Percentiles rank a stretch among this genome's conserved stretches.
Conservation (phyloP, 1,284 basidiomycete species). For the Pseudomicrostroma phylloplanum region DNA sequence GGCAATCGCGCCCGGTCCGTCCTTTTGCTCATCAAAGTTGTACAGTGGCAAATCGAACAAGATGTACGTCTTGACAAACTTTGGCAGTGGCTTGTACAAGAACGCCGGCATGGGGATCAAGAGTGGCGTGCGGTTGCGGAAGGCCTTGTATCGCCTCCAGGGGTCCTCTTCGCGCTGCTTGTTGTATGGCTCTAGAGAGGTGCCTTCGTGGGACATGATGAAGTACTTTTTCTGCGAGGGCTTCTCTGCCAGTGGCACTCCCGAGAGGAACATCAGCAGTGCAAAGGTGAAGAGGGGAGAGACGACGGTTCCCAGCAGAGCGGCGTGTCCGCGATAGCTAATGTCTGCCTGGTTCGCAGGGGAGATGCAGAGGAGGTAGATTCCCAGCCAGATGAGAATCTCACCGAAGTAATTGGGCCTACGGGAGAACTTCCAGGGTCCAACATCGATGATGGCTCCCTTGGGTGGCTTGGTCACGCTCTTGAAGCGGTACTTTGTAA, state of each 20-base stretch:
- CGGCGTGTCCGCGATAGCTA: constrained; percentile 20
- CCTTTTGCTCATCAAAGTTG: constrained; percentile 41
- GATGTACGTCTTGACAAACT: constrained; percentile 59
- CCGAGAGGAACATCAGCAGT: constrained; percentile 57
- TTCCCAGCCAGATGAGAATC: constrained; percentile 53
- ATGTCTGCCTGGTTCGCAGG: constrained; percentile 14
- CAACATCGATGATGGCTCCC: constrained; percentile 37
- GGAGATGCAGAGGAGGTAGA: constrained; percentile 27
- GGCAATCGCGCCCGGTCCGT: constrained; percentile 24
- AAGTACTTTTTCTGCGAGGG: constrained; percentile 64
- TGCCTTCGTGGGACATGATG: constrained; percentile 56
- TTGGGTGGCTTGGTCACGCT: constrained; percentile 27
- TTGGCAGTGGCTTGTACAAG: constrained; percentile 60
- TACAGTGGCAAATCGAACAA: constrained; percentile 57
- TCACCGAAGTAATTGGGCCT: constrained; percentile 73
- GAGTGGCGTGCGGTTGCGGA: constrained; percentile 58
- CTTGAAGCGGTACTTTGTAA: constrained; percentile 57
- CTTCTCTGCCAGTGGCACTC: constrained; percentile 67
- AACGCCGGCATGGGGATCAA: constrained; percentile 63
- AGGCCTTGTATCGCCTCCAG: constrained; percentile 38
- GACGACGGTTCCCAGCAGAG: constrained; percentile 35
- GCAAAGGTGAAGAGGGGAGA: constrained; percentile 44
- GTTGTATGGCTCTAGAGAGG: constrained; percentile 21
- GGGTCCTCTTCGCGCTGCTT: constrained; percentile 34
- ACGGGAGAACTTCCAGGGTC: constrained; percentile 32